phyloP scores from a whole-genome alignment of 345 rosid genomes.

The Isatis tinctoria region DNA sequence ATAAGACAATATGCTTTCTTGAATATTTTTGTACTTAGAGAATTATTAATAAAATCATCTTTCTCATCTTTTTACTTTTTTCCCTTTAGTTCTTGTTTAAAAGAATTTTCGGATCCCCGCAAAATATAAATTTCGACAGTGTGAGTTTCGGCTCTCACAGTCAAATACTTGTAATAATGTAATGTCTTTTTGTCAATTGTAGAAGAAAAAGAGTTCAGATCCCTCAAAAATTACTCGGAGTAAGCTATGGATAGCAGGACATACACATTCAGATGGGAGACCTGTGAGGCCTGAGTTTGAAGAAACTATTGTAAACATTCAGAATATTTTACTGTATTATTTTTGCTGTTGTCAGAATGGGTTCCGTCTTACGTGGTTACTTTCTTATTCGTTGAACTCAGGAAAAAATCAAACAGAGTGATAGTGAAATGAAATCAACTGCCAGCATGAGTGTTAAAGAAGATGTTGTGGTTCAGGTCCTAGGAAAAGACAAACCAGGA shows the following conservation, averaged over 20 bases:
- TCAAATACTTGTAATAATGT: neutral
- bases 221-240: neutral
- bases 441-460: neutral
- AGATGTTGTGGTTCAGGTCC: neutral
- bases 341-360: neutral
- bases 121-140: no score
- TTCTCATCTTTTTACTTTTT: no score
- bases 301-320: neutral
- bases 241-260: neutral
- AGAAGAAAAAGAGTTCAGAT: no score
- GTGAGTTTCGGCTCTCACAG: no score
- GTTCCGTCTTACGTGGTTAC: no score
- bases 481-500: no score
- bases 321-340: neutral
- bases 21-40: no score
- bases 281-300: neutral
- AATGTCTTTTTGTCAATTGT: neutral
- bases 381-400: neutral
- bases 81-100: no score
- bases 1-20: no score
- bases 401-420: neutral
- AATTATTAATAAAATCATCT: no score
- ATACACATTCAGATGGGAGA: neutral
- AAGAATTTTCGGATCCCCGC: no score
- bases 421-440: neutral